phyloP scores from a whole-genome alignment of 1,284 basidiomycete species.

The Nidula niveotomentosa region DNA sequence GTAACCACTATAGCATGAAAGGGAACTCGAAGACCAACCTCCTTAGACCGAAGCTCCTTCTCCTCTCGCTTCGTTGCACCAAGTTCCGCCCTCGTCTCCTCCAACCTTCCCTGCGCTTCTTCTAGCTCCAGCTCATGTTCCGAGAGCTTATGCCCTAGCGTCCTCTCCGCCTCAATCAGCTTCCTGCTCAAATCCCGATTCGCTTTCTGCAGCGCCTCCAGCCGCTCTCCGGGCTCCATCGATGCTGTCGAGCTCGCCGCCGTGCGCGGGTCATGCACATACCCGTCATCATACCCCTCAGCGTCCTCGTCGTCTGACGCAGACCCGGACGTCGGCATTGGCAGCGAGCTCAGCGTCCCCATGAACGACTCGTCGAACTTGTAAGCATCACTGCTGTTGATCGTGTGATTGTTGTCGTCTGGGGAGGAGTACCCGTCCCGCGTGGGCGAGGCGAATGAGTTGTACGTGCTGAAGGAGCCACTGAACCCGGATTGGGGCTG shows the following conservation, averaged over 20 bases:
- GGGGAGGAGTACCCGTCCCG: constrained; percentile 32
- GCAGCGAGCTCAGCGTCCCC: constrained; percentile 30
- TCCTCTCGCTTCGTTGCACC: constrained; percentile 80
- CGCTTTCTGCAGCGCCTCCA: constrained; percentile 70
- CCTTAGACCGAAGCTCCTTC: constrained; percentile 84
- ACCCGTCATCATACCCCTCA: constrained; percentile 29
- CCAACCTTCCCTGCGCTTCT: constrained; percentile 70
- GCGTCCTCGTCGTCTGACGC: constrained; percentile 58
- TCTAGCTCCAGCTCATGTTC: constrained; percentile 80
- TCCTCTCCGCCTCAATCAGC: constrained; percentile 69
- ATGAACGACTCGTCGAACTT: constrained; percentile 20
- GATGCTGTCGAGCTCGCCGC: constrained; percentile 57
- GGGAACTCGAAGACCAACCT: constrained; percentile 42
- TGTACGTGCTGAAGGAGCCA: constrained; percentile 31
- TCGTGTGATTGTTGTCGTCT: constrained; percentile 29
- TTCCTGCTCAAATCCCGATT: constrained; percentile 75
- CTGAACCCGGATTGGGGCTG: constrained; percentile 33
- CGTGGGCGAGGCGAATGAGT: constrained; percentile 12
- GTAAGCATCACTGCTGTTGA: constrained; percentile 13
- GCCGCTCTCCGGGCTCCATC: constrained; percentile 61
- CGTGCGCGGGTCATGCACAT: too few relatives aligned
- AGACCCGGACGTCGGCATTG: constrained; percentile 30
- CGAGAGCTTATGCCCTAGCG: constrained; percentile 58
- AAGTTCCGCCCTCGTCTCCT: constrained; percentile 75
- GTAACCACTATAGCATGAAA: background rate